Evolutionary conservation across 768 basidiomycete species (phyloP).

Genomic region (Chalciporus chontae): DNA sequence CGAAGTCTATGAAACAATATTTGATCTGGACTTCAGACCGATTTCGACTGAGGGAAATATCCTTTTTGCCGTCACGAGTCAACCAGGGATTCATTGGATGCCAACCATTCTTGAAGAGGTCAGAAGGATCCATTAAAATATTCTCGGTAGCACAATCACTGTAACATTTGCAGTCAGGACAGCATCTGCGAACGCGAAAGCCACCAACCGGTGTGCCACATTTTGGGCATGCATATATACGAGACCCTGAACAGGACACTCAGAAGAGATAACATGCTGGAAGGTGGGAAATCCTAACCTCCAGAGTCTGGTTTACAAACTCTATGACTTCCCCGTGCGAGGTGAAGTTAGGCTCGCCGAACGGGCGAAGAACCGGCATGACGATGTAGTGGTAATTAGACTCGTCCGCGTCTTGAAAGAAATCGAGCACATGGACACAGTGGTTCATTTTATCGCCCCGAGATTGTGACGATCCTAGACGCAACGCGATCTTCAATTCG

Average conservation of each 20-base stretch:
- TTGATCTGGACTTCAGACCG: conserved; percentile 23
- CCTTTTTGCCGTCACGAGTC: conserved; percentile 9
- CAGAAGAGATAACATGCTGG: neutral
- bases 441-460: conserved; percentile 16
- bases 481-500: neutral
- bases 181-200: neutral
- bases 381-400: conserved; percentile 17
- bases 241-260: conserved; percentile 23
- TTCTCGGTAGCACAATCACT: conserved; percentile 28
- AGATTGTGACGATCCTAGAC: neutral
- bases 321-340: conserved; percentile 22
- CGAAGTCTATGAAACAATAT: conserved; percentile 35
- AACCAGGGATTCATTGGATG: conserved; percentile 13
- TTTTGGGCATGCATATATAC: conserved; percentile 32
- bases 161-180: neutral
- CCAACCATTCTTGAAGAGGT: conserved; percentile 20
- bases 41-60: conserved; percentile 16
- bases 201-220: conserved; percentile 32
- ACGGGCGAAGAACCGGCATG: conserved; percentile 21
- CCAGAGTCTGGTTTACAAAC: conserved; percentile 21
- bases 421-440: conserved; percentile 19
- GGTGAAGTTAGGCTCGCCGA: conserved; percentile 18
- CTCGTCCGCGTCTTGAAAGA: conserved; percentile 5
- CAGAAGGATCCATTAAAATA: conserved; percentile 25
- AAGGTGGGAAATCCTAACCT: conserved; percentile 5